Conservation (phyloP, 139 green algal species). For the Zygnema circumcarinatum region DNA sequence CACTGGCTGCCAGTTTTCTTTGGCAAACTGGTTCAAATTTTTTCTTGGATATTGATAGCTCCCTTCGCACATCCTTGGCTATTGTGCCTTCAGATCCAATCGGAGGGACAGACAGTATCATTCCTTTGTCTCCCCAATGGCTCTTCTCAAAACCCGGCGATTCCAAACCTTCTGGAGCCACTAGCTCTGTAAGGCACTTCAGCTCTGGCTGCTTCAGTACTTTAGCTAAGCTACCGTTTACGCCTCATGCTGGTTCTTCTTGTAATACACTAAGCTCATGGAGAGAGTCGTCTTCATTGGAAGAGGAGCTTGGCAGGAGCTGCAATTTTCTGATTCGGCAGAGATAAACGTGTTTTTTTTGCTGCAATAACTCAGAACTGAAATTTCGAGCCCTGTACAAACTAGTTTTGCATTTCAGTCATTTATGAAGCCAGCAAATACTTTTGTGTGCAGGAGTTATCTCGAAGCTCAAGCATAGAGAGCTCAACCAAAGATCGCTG, state of each 20-base stretch:
- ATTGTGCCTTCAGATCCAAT: slow-evolving; percentile 11
- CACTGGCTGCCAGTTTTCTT: too few relatives aligned
- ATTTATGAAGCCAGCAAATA: too few relatives aligned
- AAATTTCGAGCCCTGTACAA: too few relatives aligned
- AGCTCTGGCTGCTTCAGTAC: too few relatives aligned
- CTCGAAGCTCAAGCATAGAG: neutral
- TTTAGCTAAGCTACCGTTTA: neutral
- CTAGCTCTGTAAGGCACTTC: neutral
- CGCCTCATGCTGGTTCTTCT: neutral
- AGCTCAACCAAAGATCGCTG: neutral
- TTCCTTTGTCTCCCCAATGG: slow-evolving; percentile 24
- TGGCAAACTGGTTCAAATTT: too few relatives aligned
- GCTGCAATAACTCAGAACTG: too few relatives aligned
- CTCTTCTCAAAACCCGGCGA: slow-evolving; percentile 2
- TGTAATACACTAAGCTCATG: neutral
- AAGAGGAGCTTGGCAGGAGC: too few relatives aligned
- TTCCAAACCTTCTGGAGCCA: slow-evolving; percentile 11
- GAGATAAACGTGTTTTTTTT: too few relatives aligned
- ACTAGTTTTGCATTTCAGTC: too few relatives aligned
- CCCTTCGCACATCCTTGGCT: too few relatives aligned
- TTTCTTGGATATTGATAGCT: too few relatives aligned
- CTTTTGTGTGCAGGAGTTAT: slow-evolving; percentile 4
- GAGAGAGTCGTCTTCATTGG: neutral
- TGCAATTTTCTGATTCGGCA: too few relatives aligned
- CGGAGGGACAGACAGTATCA: neutral